phyloP scores from a whole-genome alignment of 192 early-diverging fungal species.

The Mortierella claussenii region DNA sequence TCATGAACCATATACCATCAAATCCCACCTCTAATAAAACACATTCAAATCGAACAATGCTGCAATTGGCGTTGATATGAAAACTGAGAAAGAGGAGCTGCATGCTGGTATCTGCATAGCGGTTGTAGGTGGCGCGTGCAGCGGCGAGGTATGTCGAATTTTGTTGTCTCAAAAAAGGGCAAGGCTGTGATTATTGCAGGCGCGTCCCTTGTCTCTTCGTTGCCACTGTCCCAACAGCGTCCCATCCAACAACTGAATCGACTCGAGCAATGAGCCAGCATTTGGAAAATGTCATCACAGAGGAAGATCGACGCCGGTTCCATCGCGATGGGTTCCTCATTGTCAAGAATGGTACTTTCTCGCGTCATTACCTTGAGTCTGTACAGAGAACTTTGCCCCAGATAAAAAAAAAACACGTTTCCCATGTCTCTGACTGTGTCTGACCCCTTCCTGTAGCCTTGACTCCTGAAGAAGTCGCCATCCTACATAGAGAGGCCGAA shows the following conservation, averaged over 20 bases:
- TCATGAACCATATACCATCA: not conserved
- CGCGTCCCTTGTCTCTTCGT: not conserved
- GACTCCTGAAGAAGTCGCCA: conserved; percentile 1
- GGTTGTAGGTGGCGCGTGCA: no score
- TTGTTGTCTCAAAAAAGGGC: not conserved
- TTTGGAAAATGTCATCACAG: no score
- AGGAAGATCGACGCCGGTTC: conserved; percentile 17
- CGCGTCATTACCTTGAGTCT: no score
- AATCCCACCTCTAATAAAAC: not conserved
- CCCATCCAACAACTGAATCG: not conserved
- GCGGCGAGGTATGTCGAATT: no score
- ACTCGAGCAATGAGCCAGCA: not conserved
- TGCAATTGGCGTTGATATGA: not conserved
- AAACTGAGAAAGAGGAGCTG: not conserved
- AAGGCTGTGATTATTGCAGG: not conserved
- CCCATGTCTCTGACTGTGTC: not conserved
- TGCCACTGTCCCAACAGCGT: not conserved
- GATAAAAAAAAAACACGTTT: no score
- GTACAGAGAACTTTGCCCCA: no score
- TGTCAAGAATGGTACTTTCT: conserved; percentile 24
- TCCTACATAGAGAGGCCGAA: conserved; percentile 35
- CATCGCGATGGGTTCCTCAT: conserved; percentile 43
- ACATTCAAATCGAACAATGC: not conserved
- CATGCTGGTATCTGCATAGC: not conserved
- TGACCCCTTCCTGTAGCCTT: conserved; percentile 12